These are phyloP conservation scores for Prinsepia uniflora DNA, from an alignment of 306 rosid genomes.

Conservation along the genomic window DNA sequence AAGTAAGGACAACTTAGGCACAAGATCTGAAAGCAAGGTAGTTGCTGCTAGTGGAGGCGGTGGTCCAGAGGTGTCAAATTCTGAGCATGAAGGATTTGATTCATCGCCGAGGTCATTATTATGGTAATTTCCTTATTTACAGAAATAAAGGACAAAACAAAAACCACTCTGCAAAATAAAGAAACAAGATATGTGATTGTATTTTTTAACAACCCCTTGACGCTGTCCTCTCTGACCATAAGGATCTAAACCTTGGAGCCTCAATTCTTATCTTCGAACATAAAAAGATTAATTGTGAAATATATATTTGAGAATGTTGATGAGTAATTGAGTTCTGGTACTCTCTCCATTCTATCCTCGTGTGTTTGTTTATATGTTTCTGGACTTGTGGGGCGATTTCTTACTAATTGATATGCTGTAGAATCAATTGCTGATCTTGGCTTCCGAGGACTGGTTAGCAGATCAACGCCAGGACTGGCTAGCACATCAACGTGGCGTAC, in stretches of 20 bases:
- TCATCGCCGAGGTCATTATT: constrained; percentile 61
- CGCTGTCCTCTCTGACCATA: not conserved
- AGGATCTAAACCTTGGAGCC: not conserved
- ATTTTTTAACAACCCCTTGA: not conserved
- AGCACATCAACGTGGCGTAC: constrained; percentile 22
- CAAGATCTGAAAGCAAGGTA: constrained; percentile 49
- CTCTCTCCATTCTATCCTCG: too few species aligned
- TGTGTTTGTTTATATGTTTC: not conserved
- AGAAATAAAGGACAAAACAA: not conserved
- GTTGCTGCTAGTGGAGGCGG: constrained; percentile 70
- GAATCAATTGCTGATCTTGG: constrained; percentile 34
- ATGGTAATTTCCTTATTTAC: constrained; percentile 58
- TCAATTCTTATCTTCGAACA: not conserved
- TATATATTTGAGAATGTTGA: not conserved
- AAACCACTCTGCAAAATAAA: not conserved
- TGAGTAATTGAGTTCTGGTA: not conserved
- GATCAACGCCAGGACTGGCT: constrained; percentile 19
- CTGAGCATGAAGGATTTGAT: constrained; percentile 41
- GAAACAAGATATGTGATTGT: not conserved
- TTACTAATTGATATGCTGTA: constrained; percentile 22
- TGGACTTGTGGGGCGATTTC: not conserved
- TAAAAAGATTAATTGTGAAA: not conserved
- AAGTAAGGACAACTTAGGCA: constrained; percentile 39
- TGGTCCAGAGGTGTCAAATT: constrained; percentile 46
- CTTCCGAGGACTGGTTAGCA: constrained; percentile 23